These are phyloP conservation scores for Aspergillus neoniger DNA, from an alignment of 2,329 filamentous ascomycete genomes.

Conservation along the genomic window DNA sequence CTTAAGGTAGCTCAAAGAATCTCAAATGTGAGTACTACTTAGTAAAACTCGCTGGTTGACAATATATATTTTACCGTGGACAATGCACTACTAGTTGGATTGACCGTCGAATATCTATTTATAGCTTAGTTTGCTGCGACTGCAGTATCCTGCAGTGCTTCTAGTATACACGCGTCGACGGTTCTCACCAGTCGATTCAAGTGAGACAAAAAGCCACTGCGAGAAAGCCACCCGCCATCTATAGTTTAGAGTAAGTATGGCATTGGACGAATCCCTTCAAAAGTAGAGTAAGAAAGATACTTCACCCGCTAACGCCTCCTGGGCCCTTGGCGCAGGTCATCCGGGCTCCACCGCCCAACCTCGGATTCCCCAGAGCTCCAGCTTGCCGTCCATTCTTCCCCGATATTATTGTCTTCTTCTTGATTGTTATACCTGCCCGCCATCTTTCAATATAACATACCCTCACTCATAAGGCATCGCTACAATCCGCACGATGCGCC, in stretches of 20 bases:
- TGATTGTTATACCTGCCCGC: no score
- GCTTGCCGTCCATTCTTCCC: slow-evolving; percentile 3
- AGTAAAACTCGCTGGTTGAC: no score
- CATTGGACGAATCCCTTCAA: neutral
- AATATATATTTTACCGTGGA: no score
- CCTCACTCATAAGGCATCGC: slow-evolving; percentile 1
- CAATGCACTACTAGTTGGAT: no score
- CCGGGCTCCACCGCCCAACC: slow-evolving; percentile 26
- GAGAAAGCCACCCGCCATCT: neutral
- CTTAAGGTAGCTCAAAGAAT: no score
- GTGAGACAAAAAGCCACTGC: no score
- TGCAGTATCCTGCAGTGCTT: no score
- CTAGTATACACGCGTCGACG: no score
- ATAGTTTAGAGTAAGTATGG: neutral
- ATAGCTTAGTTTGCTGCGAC: no score
- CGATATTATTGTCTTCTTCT: neutral
- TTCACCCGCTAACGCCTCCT: slow-evolving; percentile 19
- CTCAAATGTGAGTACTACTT: no score
- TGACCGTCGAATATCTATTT: no score
- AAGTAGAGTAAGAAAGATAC: neutral
- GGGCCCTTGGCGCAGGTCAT: slow-evolving; percentile 30
- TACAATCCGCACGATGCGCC: slow-evolving; percentile 31
- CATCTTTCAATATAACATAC: slow-evolving; percentile 24
- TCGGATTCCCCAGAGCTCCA: slow-evolving; percentile 11
- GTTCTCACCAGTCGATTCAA: no score